Evolutionary conservation across 306 rosid genomes (phyloP).

Genomic region (Dalbergia cochinchinensis): DNA sequence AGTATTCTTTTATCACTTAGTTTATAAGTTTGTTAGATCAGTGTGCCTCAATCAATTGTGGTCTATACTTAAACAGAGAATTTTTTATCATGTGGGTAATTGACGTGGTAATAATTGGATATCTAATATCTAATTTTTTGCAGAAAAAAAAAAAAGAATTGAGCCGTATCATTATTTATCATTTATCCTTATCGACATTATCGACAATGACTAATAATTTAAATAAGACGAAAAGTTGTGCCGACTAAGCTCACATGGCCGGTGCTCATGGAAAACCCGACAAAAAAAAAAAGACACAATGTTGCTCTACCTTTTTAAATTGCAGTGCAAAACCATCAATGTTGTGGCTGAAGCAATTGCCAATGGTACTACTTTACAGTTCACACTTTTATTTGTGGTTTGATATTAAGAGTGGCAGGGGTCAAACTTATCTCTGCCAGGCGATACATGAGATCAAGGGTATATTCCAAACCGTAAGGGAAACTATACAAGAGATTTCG

Average conservation of each 20-base stretch:
- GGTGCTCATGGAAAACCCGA: background rate
- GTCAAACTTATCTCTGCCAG: background rate
- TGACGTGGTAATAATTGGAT: too few relatives aligned
- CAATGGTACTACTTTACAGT: background rate
- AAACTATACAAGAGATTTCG: background rate
- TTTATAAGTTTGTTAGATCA: too few relatives aligned
- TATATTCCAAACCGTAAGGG: background rate
- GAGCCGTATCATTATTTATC: background rate
- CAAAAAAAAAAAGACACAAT: background rate
- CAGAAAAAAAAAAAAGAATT: background rate
- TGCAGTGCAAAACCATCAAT: background rate
- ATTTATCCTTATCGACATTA: background rate
- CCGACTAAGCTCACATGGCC: slow-evolving; percentile 1
- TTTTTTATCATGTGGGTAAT: too few relatives aligned
- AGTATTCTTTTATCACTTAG: too few relatives aligned
- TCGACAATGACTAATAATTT: background rate
- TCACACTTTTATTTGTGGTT: background rate
- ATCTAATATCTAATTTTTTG: too few relatives aligned
- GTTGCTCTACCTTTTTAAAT: background rate
- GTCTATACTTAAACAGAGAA: too few relatives aligned
- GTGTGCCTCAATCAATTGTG: too few relatives aligned
- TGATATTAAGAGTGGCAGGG: background rate
- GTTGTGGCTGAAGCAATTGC: background rate
- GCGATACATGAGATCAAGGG: background rate
- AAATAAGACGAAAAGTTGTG: background rate